Conservation (phyloP, 352 stramenopile species). For the Globisporangium nagaii region DNA sequence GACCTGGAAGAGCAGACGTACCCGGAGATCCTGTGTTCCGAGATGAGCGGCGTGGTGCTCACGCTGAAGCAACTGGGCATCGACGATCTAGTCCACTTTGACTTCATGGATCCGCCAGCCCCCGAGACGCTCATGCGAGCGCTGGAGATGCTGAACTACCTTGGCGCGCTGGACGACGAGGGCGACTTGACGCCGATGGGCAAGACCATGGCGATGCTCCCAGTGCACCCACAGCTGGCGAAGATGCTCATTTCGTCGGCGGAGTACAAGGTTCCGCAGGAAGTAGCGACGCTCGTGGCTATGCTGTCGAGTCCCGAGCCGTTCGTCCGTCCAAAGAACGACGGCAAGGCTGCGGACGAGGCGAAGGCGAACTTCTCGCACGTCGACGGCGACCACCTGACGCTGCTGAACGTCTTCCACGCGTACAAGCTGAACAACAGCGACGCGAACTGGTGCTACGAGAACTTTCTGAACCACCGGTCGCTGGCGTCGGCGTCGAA, state of each 20-base stretch:
- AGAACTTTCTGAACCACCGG: conserved; percentile 97
- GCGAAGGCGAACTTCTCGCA: conserved; percentile 95
- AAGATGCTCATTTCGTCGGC: conserved; percentile 96
- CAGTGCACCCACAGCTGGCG: conserved; percentile 95
- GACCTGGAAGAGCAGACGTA: conserved; percentile 99
- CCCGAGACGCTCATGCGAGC: conserved; percentile 98
- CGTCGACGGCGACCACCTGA: conserved; percentile 96
- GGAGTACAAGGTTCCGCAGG: conserved; percentile 94
- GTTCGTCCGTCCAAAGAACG: conserved; percentile 96
- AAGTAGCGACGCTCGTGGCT: conserved; percentile 97
- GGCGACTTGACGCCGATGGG: conserved; percentile 93
- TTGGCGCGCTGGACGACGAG: conserved; percentile 97
- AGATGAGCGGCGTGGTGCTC: conserved; percentile 96
- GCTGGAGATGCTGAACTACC: conserved; percentile 97
- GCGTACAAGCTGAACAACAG: conserved; percentile 93
- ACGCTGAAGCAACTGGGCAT: conserved; percentile 98
- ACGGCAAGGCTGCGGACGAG: conserved; percentile 95
- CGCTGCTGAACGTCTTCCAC: conserved; percentile 97
- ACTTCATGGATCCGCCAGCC: conserved; percentile 99
- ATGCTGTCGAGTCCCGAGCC: conserved; percentile 93
- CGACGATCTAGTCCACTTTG: conserved; percentile 98
- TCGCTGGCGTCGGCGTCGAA: conserved; percentile 93
- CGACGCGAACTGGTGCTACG: conserved; percentile 94
- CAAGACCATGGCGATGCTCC: conserved; percentile 94
- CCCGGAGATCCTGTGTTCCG: conserved; percentile 97